Evolutionary conservation across 305 asterid genomes (phyloP).

Genomic region (Fraxinus velutina): DNA sequence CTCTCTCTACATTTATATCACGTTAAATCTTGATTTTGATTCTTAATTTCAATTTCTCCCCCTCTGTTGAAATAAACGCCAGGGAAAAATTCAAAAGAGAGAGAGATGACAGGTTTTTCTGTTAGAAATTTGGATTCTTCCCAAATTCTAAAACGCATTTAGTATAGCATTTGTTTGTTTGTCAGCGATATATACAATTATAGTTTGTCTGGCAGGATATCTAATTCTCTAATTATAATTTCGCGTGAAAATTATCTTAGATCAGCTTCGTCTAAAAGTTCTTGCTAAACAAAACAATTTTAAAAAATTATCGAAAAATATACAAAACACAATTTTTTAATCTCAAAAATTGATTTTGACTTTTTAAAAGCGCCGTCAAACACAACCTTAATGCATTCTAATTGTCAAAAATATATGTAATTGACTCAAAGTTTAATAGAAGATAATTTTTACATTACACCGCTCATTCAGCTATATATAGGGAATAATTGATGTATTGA

Average conservation of each 20-base stretch:
- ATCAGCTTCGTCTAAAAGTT: not conserved
- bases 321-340: not conserved
- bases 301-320: not conserved
- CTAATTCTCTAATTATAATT: not conserved
- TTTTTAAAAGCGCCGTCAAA: not conserved
- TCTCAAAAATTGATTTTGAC: not conserved
- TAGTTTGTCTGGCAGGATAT: not conserved
- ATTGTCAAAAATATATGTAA: not conserved
- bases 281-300: not conserved
- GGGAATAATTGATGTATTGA: not conserved
- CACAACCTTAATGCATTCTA: not conserved
- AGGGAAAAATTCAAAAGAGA: not conserved
- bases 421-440: not conserved
- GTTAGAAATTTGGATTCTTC: constrained; percentile 31
- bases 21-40: constrained; percentile 17
- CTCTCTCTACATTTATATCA: not conserved
- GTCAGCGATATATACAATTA: not conserved
- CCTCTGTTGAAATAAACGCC: constrained; percentile 22
- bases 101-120: constrained; percentile 41
- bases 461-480: not conserved
- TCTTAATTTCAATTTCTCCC: constrained; percentile 15
- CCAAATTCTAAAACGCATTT: constrained; percentile 4
- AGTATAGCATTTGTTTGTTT: not conserved
- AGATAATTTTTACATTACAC: not conserved
- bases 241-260: not conserved